These are phyloP conservation scores for Sclerotinia trifoliorum DNA, from an alignment of 2,329 filamentous ascomycete species.

Conservation along the genomic window DNA sequence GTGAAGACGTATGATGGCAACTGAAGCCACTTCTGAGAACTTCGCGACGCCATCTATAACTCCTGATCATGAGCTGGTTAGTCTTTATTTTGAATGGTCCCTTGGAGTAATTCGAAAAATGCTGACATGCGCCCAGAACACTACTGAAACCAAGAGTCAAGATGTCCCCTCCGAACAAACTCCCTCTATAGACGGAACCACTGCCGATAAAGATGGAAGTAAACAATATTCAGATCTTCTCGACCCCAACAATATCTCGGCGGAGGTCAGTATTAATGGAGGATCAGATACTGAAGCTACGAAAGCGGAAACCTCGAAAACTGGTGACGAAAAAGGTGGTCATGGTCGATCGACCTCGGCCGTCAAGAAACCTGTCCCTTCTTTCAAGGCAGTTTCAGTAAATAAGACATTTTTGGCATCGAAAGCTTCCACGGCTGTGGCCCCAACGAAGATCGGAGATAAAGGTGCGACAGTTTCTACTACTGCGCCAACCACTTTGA, in stretches of 20 bases:
- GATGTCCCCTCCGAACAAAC: constrained; percentile 45
- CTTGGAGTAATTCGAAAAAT: constrained; percentile 2
- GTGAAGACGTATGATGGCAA: constrained; percentile 62
- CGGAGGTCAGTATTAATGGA: constrained; percentile 68
- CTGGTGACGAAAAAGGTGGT: constrained; percentile 56
- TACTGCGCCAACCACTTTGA: constrained; percentile 41
- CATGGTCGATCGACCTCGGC: constrained; percentile 59
- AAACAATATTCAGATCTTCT: constrained; percentile 55
- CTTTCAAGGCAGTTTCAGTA: constrained; percentile 82
- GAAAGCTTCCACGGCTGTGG: constrained; percentile 53
- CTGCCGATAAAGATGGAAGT: constrained; percentile 49
- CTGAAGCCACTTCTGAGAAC: constrained; percentile 56
- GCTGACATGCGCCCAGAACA: constrained; percentile 38
- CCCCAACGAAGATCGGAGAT: constrained; percentile 51
- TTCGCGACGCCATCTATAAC: constrained; percentile 39
- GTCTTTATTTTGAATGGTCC: constrained; percentile 20
- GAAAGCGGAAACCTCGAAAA: constrained; percentile 53
- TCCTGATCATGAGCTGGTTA: constrained; percentile 39
- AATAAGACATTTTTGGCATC: constrained; percentile 81
- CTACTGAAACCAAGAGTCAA: constrained; percentile 51
- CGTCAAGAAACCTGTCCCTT: constrained; percentile 66
- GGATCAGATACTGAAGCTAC: constrained; percentile 76
- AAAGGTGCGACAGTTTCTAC: constrained; percentile 41
- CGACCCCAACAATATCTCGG: constrained; percentile 60
- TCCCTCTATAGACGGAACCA: constrained; percentile 48